phyloP scores from a whole-genome alignment of 192 early-diverging fungal species.

The Thoreauomyces humboldtii region DNA sequence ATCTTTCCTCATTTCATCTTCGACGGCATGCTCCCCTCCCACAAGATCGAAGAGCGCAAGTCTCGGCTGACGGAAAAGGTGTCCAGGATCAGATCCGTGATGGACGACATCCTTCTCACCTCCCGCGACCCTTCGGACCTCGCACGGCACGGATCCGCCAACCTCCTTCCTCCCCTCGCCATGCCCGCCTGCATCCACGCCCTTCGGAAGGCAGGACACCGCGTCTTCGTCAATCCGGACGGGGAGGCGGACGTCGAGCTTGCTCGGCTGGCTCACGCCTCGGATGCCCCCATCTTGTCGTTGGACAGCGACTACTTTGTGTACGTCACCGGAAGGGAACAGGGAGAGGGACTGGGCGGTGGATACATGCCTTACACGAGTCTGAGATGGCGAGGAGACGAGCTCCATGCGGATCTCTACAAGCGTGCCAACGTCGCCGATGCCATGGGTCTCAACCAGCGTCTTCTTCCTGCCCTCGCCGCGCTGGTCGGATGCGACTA shows the following conservation, averaged over 20 bases:
- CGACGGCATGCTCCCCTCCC: slow-evolving; percentile 24
- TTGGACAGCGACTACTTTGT: slow-evolving; percentile 27
- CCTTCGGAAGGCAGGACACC: neutral
- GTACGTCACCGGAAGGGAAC: neutral
- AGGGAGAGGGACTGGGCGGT: neutral
- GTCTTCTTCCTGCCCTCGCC: slow-evolving; percentile 17
- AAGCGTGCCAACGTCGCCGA: neutral
- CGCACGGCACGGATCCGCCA: neutral
- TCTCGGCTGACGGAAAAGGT: slow-evolving; percentile 11
- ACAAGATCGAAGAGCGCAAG: slow-evolving; percentile 21
- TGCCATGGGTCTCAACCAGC: slow-evolving; percentile 7
- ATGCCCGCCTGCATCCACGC: slow-evolving; percentile 18
- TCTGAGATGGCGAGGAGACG: neutral
- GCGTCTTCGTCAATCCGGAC: slow-evolving; percentile 1
- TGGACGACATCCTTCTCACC: neutral
- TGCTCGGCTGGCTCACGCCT: neutral
- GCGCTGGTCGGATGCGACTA: slow-evolving; percentile 27
- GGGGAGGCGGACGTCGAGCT: slow-evolving; percentile 19
- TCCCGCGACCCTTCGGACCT: neutral
- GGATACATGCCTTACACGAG: slow-evolving; percentile 23
- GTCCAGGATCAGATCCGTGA: slow-evolving; percentile 4
- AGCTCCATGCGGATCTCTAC: neutral
- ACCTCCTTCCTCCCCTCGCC: slow-evolving; percentile 14
- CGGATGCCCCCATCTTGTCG: slow-evolving; percentile 2
- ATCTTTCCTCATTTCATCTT: slow-evolving; percentile 19